Conservation (phyloP, 2,329 filamentous ascomycete genomes). For the Ustilaginoidea virens region DNA sequence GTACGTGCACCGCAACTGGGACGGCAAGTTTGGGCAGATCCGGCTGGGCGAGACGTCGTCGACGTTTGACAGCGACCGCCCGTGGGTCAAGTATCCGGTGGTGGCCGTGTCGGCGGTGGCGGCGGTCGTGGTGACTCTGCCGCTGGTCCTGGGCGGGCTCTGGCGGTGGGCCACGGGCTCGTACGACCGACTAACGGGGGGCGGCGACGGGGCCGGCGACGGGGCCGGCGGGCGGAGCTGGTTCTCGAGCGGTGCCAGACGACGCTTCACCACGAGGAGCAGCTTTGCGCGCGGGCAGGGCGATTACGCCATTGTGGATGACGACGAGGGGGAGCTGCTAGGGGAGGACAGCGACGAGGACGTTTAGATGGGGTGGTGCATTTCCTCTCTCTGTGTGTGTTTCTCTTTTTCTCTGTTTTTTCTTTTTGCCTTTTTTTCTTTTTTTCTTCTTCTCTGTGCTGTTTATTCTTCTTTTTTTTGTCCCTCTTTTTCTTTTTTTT, state of each 20-base stretch:
- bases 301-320: slow-evolving; percentile 80
- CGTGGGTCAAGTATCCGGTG: slow-evolving; percentile 72
- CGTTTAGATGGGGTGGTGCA: slow-evolving; percentile 26
- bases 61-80: slow-evolving; percentile 51
- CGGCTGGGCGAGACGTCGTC: slow-evolving; percentile 57
- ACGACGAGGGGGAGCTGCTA: slow-evolving; percentile 86
- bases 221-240: slow-evolving; percentile 31
- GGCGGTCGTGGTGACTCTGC: slow-evolving; percentile 45
- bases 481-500: background rate
- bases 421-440: background rate
- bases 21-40: slow-evolving; percentile 82
- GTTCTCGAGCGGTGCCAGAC: slow-evolving; percentile 38
- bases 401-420: no score
- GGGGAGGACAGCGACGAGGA: slow-evolving; percentile 93
- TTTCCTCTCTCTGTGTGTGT: no score
- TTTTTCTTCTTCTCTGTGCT: background rate
- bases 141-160: slow-evolving; percentile 55
- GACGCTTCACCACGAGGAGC: slow-evolving; percentile 73
- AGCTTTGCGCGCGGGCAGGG: slow-evolving; percentile 76
- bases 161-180: slow-evolving; percentile 49
- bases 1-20: slow-evolving; percentile 75
- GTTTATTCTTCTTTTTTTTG: background rate
- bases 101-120: slow-evolving; percentile 51
- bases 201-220: slow-evolving; percentile 27
- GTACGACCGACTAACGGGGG: slow-evolving; percentile 31